A percentile compares a stretch with the other conserved stretches of the same genome.
Conservation (phyloP, 2,329 filamentous ascomycete genomes). For the Penicillium sp. region DNA sequence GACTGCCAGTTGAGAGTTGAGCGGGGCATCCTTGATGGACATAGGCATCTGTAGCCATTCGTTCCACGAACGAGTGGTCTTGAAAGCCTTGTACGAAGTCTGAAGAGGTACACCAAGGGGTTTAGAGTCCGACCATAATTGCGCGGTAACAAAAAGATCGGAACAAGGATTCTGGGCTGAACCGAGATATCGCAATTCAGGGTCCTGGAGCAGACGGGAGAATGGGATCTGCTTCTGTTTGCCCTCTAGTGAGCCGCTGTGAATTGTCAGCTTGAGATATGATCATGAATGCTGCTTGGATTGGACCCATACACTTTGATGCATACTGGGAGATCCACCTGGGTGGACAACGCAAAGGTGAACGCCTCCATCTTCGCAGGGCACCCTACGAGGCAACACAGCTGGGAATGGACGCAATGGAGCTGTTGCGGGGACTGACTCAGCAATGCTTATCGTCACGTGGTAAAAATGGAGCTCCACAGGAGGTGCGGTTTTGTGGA, state of each 20-base stretch:
- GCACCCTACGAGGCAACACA: constrained; percentile 2
- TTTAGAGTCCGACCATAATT: constrained; percentile 95
- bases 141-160: constrained; percentile 88
- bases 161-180: constrained; percentile 80
- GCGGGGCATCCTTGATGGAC: constrained; percentile 75
- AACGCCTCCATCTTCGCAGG: constrained; percentile 76
- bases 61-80: constrained; percentile 74
- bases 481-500: too few relatives aligned
- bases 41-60: constrained; percentile 93
- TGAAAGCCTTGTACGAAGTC: constrained; percentile 90
- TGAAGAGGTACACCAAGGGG: constrained; percentile 88
- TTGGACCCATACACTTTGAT: constrained; percentile 59
- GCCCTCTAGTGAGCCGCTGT: constrained; percentile 72
- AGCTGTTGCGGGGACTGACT: constrained; percentile 13
- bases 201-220: constrained; percentile 74
- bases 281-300: not conserved
- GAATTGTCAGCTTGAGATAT: constrained; percentile 8
- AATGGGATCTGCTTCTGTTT: constrained; percentile 71
- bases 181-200: constrained; percentile 81
- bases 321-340: constrained; percentile 70
- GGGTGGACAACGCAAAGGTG: constrained; percentile 87
- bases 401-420: not conserved
- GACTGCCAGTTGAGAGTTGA: constrained; percentile 81
- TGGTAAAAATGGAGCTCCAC: not conserved
- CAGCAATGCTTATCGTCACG: constrained; percentile 14